Conservation (phyloP, 2,329 filamentous ascomycete genomes). For the Cladobotryum mycophilum region DNA sequence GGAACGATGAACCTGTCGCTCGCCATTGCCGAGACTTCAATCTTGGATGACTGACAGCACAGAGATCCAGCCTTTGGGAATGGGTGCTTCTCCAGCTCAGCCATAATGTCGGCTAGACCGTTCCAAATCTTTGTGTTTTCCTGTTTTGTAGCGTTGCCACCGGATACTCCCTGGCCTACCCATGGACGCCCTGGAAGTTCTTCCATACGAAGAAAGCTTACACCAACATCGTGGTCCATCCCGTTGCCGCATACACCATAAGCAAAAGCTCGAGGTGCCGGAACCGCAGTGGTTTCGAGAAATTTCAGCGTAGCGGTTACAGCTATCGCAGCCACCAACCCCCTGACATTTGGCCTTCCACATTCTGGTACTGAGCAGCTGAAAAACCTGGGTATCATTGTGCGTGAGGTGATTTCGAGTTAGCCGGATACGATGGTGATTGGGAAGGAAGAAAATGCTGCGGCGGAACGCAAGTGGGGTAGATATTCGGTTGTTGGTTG, state of each 20-base stretch:
- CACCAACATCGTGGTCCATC: conserved; percentile 19
- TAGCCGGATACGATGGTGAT: no score
- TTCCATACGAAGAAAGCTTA: conserved; percentile 24
- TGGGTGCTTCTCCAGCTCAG: conserved; percentile 20
- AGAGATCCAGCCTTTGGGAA: conserved; percentile 22
- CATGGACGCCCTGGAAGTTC: conserved; percentile 21
- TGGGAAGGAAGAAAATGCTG: no score
- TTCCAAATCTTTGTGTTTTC: conserved; percentile 19
- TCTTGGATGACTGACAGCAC: conserved; percentile 5
- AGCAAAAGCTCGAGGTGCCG: conserved; percentile 21
- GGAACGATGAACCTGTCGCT: conserved; percentile 24
- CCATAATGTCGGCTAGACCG: conserved; percentile 21
- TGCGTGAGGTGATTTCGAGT: no score
- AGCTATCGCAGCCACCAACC: no score
- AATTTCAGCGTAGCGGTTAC: conserved; percentile 23
- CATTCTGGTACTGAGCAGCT: no score
- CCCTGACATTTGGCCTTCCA: no score
- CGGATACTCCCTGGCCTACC: conserved; percentile 6
- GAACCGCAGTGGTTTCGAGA: conserved; percentile 24
- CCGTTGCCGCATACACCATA: conserved; percentile 18
- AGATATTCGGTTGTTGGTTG: no score
- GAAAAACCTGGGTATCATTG: no score
- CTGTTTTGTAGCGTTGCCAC: conserved; percentile 2
- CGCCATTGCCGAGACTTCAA: conserved; percentile 17
- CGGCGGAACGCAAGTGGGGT: no score